Evolutionary conservation across 148 eudicot genomes (phyloP).

Genomic region (Nepenthes mirabilis): DNA sequence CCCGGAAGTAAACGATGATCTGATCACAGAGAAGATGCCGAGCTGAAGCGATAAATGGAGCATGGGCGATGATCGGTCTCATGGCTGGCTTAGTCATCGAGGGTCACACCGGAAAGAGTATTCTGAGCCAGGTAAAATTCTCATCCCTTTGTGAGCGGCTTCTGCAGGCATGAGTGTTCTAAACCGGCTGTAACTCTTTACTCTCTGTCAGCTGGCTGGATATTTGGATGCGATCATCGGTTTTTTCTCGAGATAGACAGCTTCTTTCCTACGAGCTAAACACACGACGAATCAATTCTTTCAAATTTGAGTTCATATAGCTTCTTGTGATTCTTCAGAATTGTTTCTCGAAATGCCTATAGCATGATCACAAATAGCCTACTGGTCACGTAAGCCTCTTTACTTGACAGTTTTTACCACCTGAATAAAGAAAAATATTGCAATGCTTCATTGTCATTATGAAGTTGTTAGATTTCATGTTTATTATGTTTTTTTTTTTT

Average conservation of each 20-base stretch:
- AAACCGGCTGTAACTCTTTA: not conserved
- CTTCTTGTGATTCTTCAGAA: too few species aligned
- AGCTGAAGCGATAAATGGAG: constrained; percentile 95
- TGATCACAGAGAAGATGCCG: constrained; percentile 44
- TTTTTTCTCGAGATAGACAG: constrained; percentile 27
- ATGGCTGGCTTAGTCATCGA: constrained; percentile 79
- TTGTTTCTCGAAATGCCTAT: too few species aligned
- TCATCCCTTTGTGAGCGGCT: not conserved
- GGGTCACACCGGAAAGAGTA: constrained; percentile 66
- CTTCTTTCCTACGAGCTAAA: too few species aligned
- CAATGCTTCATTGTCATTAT: too few species aligned
- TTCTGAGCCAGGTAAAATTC: constrained; percentile 60
- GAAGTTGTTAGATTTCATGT: too few species aligned
- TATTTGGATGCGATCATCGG: constrained; percentile 47
- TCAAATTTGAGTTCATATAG: too few species aligned
- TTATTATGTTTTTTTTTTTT: too few species aligned
- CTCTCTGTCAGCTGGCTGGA: constrained; percentile 44
- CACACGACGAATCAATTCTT: too few species aligned
- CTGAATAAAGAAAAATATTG: too few species aligned
- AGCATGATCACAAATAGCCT: too few species aligned
- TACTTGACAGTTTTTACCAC: too few species aligned
- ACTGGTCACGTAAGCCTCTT: too few species aligned
- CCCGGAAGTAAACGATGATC: not conserved
- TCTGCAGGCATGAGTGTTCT: not conserved
- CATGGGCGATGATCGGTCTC: constrained; percentile 97